A percentile compares a stretch with the other conserved stretches of the same genome.
phyloP scores from a whole-genome alignment of 1,284 basidiomycete species.

The Meripilus lineatus region DNA sequence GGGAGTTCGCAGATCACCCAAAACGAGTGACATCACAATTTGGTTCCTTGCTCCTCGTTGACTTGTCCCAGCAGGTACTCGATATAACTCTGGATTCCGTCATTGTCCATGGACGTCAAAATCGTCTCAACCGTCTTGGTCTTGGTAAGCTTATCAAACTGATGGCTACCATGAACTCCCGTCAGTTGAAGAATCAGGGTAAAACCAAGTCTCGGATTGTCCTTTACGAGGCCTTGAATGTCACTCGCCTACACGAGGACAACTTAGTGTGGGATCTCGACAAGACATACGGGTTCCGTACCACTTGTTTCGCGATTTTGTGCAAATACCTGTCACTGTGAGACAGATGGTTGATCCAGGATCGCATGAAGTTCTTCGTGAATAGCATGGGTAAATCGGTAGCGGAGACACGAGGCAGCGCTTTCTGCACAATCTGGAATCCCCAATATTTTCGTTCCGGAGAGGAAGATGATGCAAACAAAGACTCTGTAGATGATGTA shows the following conservation, averaged over 20 bases:
- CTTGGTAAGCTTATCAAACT: constrained; percentile 90
- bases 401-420: constrained; percentile 65
- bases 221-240: constrained; percentile 72
- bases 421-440: constrained; percentile 86
- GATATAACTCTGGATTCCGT: constrained; percentile 80
- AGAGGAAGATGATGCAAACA: constrained; percentile 84
- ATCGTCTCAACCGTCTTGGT: constrained; percentile 92
- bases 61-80: constrained; percentile 64
- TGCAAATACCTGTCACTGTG: constrained; percentile 86
- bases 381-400: constrained; percentile 82
- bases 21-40: constrained; percentile 33
- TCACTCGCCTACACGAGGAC: constrained; percentile 52
- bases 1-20: no score
- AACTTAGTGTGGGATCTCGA: constrained; percentile 6
- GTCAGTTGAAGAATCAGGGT: constrained; percentile 84
- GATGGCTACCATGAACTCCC: constrained; percentile 79
- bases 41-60: constrained; percentile 40
- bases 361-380: constrained; percentile 94
- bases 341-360: constrained; percentile 94
- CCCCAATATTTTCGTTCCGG: constrained; percentile 94
- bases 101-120: constrained; percentile 68
- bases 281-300: constrained; percentile 27
- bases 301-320: constrained; percentile 81
- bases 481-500: constrained; percentile 54
- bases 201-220: constrained; percentile 79